Evolutionary conservation across 1,284 basidiomycete genomes (phyloP), one percentile per base, ranked within the genome.

Genomic region (Leccinum griseonigrum): DNA sequence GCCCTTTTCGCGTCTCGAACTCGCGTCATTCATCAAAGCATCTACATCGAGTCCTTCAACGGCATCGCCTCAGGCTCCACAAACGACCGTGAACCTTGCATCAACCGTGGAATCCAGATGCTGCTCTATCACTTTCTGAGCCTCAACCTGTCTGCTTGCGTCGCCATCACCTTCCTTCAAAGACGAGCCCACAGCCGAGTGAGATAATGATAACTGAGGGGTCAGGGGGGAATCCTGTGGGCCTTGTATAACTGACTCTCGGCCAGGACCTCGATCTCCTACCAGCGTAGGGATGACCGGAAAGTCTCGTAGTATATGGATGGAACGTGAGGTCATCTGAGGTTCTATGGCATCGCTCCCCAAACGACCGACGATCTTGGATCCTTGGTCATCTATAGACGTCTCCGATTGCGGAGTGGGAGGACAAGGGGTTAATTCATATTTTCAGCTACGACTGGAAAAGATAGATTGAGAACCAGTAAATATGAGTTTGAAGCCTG

Each of bases 341-440:
- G 26, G 5, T 7, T 56, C 29, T 6, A 3, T 48, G 32, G 22
- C 7, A 26, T 13, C 26, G 9, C 7, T 29, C 13, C 26, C 34
- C 53, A 18, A 18, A 32, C 7, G 29, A 53, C 31, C 32, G 48
- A 26, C 43, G 11, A 29, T 8, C 31, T 9, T 18, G 4, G 31
- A 28, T 5, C 58, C 66, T 10, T 4, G 43, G 3, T 57, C 43
- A 11, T 56, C 38, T 1, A 4, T 8, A 32, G 22, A 46, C 1
- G 22, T 31, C 8, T 61, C 67, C 2, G 40, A 55, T 16, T 58
- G 56, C 2, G 60, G 57, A 13, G 62, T 69, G 8, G 61, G 58
- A 18, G 66, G 59, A 54, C 57, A 11, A 1, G 65, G 59, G 16
- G 54, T 31, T 11, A 52, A 32, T 10, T 6, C 54, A 50, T 29